Evolutionary conservation across 2,329 filamentous ascomycete genomes (phyloP).

Genomic region (Arthrobotrys musiformis): DNA sequence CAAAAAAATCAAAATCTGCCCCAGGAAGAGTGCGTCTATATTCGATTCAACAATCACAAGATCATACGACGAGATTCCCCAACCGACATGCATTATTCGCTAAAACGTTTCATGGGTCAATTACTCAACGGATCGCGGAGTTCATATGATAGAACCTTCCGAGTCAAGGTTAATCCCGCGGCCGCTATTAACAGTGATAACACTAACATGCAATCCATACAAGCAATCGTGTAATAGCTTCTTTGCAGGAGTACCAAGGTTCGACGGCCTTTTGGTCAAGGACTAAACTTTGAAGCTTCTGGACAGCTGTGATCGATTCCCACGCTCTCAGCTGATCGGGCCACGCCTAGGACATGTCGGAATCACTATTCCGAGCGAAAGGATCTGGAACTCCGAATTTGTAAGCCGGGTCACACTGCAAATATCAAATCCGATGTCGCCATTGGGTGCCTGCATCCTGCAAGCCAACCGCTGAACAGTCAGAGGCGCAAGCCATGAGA

Average conservation of each 20-base stretch:
- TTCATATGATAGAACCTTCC: slow-evolving; percentile 10
- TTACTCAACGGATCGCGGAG: background rate
- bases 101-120: background rate
- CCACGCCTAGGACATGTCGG: background rate
- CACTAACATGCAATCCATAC: background rate
- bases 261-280: background rate
- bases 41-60: slow-evolving; percentile 4
- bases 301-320: too few relatives aligned
- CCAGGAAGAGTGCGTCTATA: background rate
- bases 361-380: background rate
- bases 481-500: slow-evolving; percentile 34
- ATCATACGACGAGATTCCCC: background rate
- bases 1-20: background rate
- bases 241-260: slow-evolving; percentile 22
- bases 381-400: slow-evolving; percentile 11
- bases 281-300: background rate
- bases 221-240: background rate
- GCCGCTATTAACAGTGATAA: slow-evolving; percentile 6
- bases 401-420: background rate
- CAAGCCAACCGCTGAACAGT: slow-evolving; percentile 19
- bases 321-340: background rate
- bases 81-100: background rate
- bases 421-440: slow-evolving; percentile 4
- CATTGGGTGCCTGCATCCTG: slow-evolving; percentile 17
- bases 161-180: slow-evolving; percentile 6